Base-by-base conservation (phyloP, 345 rosid genomes). In the Luvunga scandens region DNA sequence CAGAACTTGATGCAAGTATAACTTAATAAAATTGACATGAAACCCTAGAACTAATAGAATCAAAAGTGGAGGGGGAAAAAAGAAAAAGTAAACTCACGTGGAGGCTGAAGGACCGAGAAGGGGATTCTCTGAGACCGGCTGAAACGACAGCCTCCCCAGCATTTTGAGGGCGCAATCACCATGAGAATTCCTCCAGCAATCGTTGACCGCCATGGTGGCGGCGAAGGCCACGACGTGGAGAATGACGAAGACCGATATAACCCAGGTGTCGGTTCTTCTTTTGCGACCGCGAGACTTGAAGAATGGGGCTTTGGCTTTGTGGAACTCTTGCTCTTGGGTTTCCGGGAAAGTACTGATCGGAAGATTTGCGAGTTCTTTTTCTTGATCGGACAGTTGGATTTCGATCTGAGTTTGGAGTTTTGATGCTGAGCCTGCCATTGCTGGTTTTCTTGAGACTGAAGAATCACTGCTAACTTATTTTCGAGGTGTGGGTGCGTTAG, bases 21-120 rank as follows among this genome's bases (percentile, higher is more conserved):
- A 53, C 7, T 53, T 0, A 53, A 72, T 7, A n/a, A 19, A 71
- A 28, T 3, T 16, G 61, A 55, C 48, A 34, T 7, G n/a, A 34
- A 36, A 69, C 33, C 19, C 33, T 10, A 42, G 31, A 69, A 24
- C 33, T 25, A 69, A 69, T 16, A 14, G 22, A 68, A 39, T 45
- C 16, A 45, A 45, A 28, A 13, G 14, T 10, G 48, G 48, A 45
- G 16, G 50, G 50, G 50, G 36, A 18, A 1, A 50, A 80, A 79
- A 25, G 45, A 39, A 77, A 25, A 14, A n/a, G 31, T 69, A 27
- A 14, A 77, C 92, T 77, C 24, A 92, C 97, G 96, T 84, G 38
- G 98, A 94, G 71, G 96, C 89, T 62, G 96, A 90, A 57, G 97
- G 97, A 4, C 98, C 98, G 73, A 93, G 94, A 80, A 93, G 81